These are phyloP conservation scores for Bidens hawaiensis DNA, from an alignment of 140 eudicot genomes.

Conservation along the genomic window DNA sequence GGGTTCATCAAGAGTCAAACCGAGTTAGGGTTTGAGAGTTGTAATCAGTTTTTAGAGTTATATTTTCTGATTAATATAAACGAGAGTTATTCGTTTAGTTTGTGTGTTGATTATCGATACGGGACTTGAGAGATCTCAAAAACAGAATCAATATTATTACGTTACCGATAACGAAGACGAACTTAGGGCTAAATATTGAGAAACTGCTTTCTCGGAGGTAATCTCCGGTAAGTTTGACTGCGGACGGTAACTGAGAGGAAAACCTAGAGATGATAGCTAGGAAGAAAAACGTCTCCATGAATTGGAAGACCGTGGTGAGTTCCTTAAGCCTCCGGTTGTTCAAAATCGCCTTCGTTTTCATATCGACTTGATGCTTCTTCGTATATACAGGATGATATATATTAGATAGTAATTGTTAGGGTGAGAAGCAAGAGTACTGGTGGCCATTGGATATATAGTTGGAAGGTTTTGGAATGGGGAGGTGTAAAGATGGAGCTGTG, in stretches of 20 bases:
- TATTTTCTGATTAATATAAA: too few species aligned
- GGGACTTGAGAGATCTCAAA: too few species aligned
- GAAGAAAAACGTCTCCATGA: conserved; percentile 41
- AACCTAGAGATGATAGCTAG: conserved; percentile 34
- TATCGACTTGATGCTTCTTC: too few species aligned
- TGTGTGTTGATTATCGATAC: too few species aligned
- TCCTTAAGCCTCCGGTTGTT: conserved; percentile 32
- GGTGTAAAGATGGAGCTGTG: conserved; percentile 15
- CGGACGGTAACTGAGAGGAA: conserved; percentile 41
- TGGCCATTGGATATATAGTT: conserved; percentile 16
- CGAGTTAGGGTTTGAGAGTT: too few species aligned
- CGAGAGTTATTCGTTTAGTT: too few species aligned
- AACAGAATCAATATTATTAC: conserved; percentile 46
- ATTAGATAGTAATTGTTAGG: neutral
- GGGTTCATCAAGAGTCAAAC: too few species aligned
- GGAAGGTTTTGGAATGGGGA: neutral
- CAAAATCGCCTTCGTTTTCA: conserved; percentile 40
- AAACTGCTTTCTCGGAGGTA: conserved; percentile 30
- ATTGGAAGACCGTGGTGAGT: conserved; percentile 48
- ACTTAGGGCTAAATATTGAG: conserved; percentile 39
- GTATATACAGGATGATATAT: neutral
- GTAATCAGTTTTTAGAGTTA: too few species aligned
- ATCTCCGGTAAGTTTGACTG: conserved; percentile 35
- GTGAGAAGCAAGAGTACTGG: conserved; percentile 26
- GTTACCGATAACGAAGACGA: conserved; percentile 73